phyloP scores from a whole-genome alignment of 2,329 filamentous ascomycete species.

The Ophiosphaerella korrae region DNA sequence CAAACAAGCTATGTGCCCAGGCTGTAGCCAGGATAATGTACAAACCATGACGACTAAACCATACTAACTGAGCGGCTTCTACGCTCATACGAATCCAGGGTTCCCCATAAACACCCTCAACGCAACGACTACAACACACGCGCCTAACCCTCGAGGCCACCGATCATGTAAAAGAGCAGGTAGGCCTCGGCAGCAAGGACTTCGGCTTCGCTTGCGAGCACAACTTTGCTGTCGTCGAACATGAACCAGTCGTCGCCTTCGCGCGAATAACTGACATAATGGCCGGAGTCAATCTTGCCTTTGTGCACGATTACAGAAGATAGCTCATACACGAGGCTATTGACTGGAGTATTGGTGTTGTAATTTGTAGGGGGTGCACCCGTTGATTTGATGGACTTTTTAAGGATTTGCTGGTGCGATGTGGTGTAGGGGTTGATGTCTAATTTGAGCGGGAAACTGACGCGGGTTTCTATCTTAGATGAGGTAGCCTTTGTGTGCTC shows the following conservation, averaged over 20 bases:
- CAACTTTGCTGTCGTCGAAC: constrained; percentile 94
- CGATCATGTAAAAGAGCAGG: constrained; percentile 75
- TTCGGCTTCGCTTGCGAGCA: constrained; percentile 79
- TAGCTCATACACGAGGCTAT: constrained; percentile 80
- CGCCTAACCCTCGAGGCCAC: constrained; percentile 35
- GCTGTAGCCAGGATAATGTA: background rate
- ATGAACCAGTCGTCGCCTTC: constrained; percentile 90
- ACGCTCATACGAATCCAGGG: background rate
- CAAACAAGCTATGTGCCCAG: background rate
- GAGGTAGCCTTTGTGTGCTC: constrained; percentile 77
- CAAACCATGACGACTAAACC: background rate
- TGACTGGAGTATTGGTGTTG: constrained; percentile 38
- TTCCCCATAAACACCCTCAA: no score
- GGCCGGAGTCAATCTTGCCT: constrained; percentile 88
- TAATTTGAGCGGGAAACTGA: constrained; percentile 83
- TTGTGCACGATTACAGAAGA: constrained; percentile 91
- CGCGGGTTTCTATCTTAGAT: constrained; percentile 84
- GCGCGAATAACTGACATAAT: constrained; percentile 88
- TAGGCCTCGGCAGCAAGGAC: constrained; percentile 88
- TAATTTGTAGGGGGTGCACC: constrained; percentile 44
- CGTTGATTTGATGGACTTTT: constrained; percentile 39
- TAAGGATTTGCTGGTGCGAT: constrained; percentile 50
- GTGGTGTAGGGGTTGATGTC: constrained; percentile 92
- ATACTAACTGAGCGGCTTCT: no score
- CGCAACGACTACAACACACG: background rate